phyloP scores from a whole-genome alignment of 163 green algal genomes.

The Prototheca wickerhamii region DNA sequence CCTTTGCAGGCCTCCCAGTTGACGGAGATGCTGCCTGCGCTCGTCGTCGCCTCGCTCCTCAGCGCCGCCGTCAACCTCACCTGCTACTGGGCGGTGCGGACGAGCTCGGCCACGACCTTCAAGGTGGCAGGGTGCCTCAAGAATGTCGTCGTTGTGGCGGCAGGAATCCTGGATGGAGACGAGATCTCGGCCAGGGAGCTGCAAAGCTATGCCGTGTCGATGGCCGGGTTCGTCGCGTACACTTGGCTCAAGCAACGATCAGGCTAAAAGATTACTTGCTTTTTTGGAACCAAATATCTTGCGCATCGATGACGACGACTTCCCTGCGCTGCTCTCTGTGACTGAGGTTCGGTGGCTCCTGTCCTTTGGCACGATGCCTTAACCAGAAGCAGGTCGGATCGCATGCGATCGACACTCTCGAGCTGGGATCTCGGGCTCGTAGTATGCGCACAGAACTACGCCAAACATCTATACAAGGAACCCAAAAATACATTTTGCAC shows the following conservation, averaged over 20 bases:
- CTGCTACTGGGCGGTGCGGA: slow-evolving; percentile 59
- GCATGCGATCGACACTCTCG: too few species aligned
- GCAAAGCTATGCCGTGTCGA: slow-evolving; percentile 14
- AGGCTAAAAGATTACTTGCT: too few species aligned
- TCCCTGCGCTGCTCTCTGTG: too few species aligned
- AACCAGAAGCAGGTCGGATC: too few species aligned
- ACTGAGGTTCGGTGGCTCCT: too few species aligned
- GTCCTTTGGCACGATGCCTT: too few species aligned
- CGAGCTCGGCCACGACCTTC: slow-evolving; percentile 66
- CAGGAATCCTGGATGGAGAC: slow-evolving; percentile 18
- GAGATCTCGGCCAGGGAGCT: slow-evolving; percentile 15
- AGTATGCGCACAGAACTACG: too few species aligned
- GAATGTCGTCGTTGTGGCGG: slow-evolving; percentile 26
- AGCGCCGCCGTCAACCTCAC: slow-evolving; percentile 62
- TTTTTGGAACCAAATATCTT: too few species aligned
- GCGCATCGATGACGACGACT: too few species aligned
- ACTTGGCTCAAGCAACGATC: slow-evolving; percentile 7
- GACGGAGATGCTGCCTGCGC: neutral
- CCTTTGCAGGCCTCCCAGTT: neutral
- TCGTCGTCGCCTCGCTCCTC: slow-evolving; percentile 24
- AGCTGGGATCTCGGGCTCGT: too few species aligned
- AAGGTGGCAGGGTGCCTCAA: slow-evolving; percentile 48
- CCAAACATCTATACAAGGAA: too few species aligned
- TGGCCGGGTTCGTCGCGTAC: slow-evolving; percentile 16
- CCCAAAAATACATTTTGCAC: too few species aligned